A percentile compares a stretch with the other conserved stretches of the same genome.
Conservation (phyloP, 345 rosid genomes). For the Dimocarpus longan region DNA sequence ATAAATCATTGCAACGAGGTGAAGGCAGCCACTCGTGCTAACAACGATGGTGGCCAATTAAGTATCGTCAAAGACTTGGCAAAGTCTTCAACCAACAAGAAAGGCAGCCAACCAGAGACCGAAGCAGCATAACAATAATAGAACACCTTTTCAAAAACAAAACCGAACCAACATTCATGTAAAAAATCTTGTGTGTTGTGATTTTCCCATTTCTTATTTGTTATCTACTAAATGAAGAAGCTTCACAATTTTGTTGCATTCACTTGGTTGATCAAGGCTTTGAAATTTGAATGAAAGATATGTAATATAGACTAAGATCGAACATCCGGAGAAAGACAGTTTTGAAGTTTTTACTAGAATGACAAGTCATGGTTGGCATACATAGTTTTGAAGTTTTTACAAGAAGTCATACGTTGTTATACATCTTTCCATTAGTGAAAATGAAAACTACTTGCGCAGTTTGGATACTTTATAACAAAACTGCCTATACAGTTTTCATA, state of each 20-base stretch:
- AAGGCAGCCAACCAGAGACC: conserved; percentile 17
- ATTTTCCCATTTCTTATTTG: not conserved
- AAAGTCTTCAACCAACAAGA: conserved; percentile 43
- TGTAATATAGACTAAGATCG: too few species aligned
- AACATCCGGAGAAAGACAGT: too few species aligned
- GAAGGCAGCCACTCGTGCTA: conserved; percentile 77
- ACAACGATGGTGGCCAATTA: conserved; percentile 81
- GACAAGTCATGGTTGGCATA: too few species aligned
- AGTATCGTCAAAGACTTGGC: conserved; percentile 54
- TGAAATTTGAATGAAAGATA: not conserved
- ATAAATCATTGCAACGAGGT: conserved; percentile 87
- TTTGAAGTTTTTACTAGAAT: too few species aligned
- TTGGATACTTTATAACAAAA: too few species aligned
- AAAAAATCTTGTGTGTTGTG: not conserved
- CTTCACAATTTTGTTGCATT: not conserved
- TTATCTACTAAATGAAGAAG: too few species aligned
- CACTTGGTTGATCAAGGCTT: not conserved
- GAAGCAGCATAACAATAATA: not conserved
- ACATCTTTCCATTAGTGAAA: too few species aligned
- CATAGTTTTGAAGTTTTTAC: too few species aligned
- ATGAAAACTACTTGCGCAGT: too few species aligned
- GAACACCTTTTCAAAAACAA: not conserved
- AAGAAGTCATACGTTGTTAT: too few species aligned
- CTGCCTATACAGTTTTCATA: too few species aligned
- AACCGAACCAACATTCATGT: not conserved